phyloP scores from a whole-genome alignment of 331 rosid species.

The Quercus lobata region DNA sequence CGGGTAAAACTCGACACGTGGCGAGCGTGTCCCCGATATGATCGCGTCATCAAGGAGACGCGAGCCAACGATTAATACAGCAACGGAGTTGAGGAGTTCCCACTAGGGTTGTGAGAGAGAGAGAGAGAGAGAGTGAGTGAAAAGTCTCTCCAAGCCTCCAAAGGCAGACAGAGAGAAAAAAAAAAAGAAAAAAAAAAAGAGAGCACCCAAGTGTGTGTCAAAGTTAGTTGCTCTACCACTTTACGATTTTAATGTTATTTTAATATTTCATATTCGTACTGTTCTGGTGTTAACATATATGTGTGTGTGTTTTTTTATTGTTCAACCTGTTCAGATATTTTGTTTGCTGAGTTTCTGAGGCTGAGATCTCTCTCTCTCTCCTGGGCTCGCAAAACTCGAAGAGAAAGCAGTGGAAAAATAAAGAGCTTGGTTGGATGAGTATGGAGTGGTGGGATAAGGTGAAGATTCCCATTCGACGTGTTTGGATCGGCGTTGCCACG shows the following conservation, averaged over 20 bases:
- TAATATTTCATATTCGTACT: background rate
- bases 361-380: background rate
- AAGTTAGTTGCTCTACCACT: conserved; percentile 3
- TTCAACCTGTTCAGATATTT: background rate
- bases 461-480: conserved; percentile 31
- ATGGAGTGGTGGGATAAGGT: conserved; percentile 51
- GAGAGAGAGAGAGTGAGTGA: background rate
- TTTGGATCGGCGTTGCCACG: conserved; percentile 37
- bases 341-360: no score
- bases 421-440: conserved; percentile 11
- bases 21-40: background rate
- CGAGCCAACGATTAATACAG: conserved; percentile 14
- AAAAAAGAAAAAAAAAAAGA: no score
- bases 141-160: no score
- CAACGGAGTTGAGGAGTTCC: background rate
- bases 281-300: conserved; percentile 13
- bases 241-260: background rate
- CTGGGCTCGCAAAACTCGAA: background rate
- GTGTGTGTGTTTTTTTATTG: no score
- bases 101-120: background rate
- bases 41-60: conserved; percentile 11
- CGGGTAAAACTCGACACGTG: conserved; percentile 24
- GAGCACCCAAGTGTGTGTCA: background rate
- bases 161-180: no score
- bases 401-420: conserved; percentile 20